These are phyloP conservation scores for Aspergillus indologenus DNA, from an alignment of 495 filamentous ascomycete species.

Conservation along the genomic window DNA sequence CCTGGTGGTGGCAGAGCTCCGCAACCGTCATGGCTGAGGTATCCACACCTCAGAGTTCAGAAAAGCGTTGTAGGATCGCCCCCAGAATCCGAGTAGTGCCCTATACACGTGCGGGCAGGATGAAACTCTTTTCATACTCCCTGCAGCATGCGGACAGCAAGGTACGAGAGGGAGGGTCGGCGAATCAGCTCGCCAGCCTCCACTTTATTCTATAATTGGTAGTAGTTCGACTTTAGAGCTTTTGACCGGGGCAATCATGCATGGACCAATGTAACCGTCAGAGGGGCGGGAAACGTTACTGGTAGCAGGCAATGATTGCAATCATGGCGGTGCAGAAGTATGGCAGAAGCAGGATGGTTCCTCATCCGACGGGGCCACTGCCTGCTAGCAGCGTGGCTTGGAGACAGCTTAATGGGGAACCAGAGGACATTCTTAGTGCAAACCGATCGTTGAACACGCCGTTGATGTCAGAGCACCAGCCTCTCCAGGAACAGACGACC, in stretches of 20 bases:
- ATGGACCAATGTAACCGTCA: constrained; percentile 3
- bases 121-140: constrained; percentile 3
- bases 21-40: background rate
- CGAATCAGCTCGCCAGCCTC: constrained; percentile 2
- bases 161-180: background rate
- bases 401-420: background rate
- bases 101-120: constrained; percentile 13
- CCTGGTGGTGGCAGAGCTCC: background rate
- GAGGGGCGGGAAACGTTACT: background rate
- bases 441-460: background rate
- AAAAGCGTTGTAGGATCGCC: constrained; percentile 6
- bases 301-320: background rate
- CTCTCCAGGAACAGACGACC: background rate
- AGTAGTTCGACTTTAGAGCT: background rate
- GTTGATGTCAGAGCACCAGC: background rate
- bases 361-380: background rate
- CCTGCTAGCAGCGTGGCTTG: background rate
- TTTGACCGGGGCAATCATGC: constrained; percentile 1
- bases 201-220: background rate
- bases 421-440: background rate
- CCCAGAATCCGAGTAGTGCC: background rate
- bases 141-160: background rate
- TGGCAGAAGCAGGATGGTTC: background rate
- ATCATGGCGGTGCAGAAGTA: background rate
- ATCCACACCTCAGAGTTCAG: background rate